Percentiles rank a stretch among this genome's conserved stretches.
phyloP scores from a whole-genome alignment of 2,329 filamentous ascomycete species.

The Sclerotinia minor region DNA sequence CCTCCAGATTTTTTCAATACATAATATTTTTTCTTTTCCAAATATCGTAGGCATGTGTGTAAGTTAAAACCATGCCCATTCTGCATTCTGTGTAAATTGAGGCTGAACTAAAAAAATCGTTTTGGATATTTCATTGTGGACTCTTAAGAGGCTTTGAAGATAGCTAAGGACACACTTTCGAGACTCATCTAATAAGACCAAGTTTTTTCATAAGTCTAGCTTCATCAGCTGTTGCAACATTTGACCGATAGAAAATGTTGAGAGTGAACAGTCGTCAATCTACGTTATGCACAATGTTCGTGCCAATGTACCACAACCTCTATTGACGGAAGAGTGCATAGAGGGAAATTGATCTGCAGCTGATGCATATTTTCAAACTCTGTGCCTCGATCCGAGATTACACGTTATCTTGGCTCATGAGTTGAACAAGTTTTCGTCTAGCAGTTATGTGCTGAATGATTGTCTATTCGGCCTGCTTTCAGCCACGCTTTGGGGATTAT shows the following conservation, averaged over 20 bases:
- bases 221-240: background rate
- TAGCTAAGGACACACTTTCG: background rate
- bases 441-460: background rate
- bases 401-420: slow-evolving; percentile 13
- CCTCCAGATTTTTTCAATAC: background rate
- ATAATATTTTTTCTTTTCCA: background rate
- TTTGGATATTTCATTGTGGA: background rate
- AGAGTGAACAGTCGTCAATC: background rate
- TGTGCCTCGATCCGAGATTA: slow-evolving; percentile 6
- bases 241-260: background rate
- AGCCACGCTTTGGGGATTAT: background rate
- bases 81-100: background rate
- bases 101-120: background rate
- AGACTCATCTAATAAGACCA: background rate
- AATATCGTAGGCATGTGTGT: background rate
- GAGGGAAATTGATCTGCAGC: background rate
- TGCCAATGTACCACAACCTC: slow-evolving; percentile 19
- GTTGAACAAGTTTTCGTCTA: background rate
- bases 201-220: background rate
- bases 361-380: background rate
- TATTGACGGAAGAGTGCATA: slow-evolving; percentile 23
- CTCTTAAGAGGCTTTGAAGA: background rate
- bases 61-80: background rate
- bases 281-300: slow-evolving; percentile 1
- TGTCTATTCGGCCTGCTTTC: background rate